Evolutionary conservation across 163 green algal species (phyloP).

Genomic region (Prototheca cutis): DNA sequence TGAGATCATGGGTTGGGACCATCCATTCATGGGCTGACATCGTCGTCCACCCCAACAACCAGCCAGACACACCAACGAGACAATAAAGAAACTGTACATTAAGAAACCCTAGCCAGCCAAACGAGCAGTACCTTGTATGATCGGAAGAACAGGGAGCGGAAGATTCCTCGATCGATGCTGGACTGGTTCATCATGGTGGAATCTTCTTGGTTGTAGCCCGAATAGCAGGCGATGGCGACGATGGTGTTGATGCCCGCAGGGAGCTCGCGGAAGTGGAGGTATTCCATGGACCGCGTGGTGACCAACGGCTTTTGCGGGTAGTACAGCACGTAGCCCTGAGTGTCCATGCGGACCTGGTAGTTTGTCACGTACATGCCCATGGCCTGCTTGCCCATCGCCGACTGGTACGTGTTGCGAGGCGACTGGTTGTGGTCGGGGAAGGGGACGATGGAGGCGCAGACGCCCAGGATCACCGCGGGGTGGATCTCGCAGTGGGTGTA

Average conservation of each 20-base stretch:
- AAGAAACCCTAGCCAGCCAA: no score
- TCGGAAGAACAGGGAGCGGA: conserved; percentile 91
- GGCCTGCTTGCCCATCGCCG: conserved; percentile 99
- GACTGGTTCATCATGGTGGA: conserved; percentile 97
- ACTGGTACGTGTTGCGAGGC: conserved; percentile 99
- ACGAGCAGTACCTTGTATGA: conserved; percentile 65
- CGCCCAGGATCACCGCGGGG: conserved; percentile 94
- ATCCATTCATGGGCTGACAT: no score
- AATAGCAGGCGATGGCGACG: conserved; percentile 93
- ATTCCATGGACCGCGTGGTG: conserved; percentile 90
- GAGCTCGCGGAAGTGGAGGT: conserved; percentile 83
- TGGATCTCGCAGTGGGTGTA: conserved; percentile 99
- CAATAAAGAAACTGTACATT: no score
- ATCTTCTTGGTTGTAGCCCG: conserved; percentile 99
- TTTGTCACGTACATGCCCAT: conserved; percentile 99
- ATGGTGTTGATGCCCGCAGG: conserved; percentile 83
- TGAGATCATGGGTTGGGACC: no score
- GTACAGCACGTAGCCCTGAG: conserved; percentile 94
- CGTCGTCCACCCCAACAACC: no score
- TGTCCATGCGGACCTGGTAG: conserved; percentile 94
- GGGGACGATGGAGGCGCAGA: conserved; percentile 95
- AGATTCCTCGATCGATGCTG: conserved; percentile 94
- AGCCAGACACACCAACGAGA: no score
- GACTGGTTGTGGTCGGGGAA: conserved; percentile 99
- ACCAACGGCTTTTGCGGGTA: conserved; percentile 98